Evolutionary conservation across 2,329 filamentous ascomycete species (phyloP).

Genomic region (Diaporthe helianthi): DNA sequence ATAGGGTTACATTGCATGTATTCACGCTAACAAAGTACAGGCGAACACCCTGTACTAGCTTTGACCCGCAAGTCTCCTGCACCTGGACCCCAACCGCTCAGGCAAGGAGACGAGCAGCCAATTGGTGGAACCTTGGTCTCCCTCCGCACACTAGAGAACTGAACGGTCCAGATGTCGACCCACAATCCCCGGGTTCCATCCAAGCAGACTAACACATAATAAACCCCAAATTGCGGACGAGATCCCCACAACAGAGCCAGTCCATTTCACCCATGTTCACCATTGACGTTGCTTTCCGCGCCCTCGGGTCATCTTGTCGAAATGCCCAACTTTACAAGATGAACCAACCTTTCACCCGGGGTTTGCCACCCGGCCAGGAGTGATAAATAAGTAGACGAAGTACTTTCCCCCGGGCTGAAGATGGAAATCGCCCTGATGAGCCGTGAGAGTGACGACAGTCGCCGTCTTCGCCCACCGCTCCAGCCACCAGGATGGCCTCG

Average conservation of each 20-base stretch:
- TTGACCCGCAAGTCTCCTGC: no score
- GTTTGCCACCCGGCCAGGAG: not conserved
- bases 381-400: conserved; percentile 5
- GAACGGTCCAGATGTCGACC: no score
- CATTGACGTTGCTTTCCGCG: conserved; percentile 4
- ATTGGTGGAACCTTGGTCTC: conserved; percentile 33
- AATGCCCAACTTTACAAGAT: not conserved
- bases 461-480: not conserved
- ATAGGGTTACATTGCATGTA: no score
- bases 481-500: conserved; percentile 13
- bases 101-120: no score
- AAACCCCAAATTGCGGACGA: conserved; percentile 7
- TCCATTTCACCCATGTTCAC: not conserved
- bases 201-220: no score
- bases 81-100: no score
- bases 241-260: no score
- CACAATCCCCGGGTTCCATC: conserved; percentile 16
- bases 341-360: not conserved
- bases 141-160: no score
- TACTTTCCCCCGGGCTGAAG: not conserved
- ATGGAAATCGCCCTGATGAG: not conserved
- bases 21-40: no score
- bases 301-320: conserved; percentile 30
- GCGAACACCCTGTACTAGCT: no score
- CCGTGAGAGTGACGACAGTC: not conserved